Evolutionary conservation across 148 eudicot species (phyloP).

Genomic region (Rhododendron griersonianum): DNA sequence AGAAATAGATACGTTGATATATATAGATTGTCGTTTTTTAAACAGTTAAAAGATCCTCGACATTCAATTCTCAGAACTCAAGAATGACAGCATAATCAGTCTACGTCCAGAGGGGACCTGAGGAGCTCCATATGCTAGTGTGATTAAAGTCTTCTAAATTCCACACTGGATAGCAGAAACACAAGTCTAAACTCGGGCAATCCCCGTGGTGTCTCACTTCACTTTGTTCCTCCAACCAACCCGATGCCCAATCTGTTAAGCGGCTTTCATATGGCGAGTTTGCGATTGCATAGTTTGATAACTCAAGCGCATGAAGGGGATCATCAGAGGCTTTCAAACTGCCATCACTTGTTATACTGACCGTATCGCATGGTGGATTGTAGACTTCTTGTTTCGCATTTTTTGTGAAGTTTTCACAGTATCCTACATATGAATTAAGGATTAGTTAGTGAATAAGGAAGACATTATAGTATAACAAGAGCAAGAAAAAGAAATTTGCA

Average conservation of each 20-base stretch:
- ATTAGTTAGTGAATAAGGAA: neutral
- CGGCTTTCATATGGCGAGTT: neutral
- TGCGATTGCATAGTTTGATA: neutral
- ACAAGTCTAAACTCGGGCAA: neutral
- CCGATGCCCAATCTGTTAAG: neutral
- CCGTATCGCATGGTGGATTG: neutral
- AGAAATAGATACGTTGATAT: neutral
- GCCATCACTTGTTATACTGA: neutral
- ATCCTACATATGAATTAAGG: neutral
- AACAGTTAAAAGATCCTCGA: neutral
- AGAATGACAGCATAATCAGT: neutral
- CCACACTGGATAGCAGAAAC: conserved; percentile 1
- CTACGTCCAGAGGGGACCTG: neutral
- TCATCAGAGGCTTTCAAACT: neutral
- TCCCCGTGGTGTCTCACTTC: neutral
- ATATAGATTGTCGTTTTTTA: neutral
- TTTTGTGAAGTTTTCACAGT: neutral
- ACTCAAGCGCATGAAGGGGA: neutral
- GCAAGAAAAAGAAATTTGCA: neutral
- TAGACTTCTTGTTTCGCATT: neutral
- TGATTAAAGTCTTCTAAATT: neutral
- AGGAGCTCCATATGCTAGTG: neutral
- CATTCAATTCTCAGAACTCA: neutral
- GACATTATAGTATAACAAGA: neutral
- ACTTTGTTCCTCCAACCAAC: conserved; percentile 3